Percentiles rank a stretch among this genome's conserved stretches.
Conservation (phyloP, 768 basidiomycete species). For the Infundibulicybe gibba region DNA sequence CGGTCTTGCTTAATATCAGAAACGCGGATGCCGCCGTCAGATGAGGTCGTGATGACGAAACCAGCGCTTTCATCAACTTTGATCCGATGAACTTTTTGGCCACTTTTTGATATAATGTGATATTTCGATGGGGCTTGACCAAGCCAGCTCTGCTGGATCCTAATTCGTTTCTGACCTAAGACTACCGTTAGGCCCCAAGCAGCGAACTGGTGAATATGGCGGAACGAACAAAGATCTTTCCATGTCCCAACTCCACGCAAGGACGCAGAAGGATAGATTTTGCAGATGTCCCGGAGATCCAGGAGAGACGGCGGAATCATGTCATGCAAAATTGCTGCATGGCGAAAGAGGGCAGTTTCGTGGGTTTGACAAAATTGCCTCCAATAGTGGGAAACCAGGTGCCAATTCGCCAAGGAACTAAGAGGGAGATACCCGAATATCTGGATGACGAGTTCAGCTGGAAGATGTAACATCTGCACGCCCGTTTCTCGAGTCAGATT, state of each 20-base stretch:
- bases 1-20: conserved; percentile 45
- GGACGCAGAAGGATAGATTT: too few relatives aligned
- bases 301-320: neutral
- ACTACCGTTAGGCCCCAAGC: conserved; percentile 1
- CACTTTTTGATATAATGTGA: conserved; percentile 26
- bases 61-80: conserved; percentile 68
- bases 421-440: conserved; percentile 50
- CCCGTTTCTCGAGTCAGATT: too few relatives aligned
- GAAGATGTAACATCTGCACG: too few relatives aligned
- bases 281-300: too few relatives aligned
- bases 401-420: conserved; percentile 31
- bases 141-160: conserved; percentile 50
- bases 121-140: conserved; percentile 42
- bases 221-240: neutral
- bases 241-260: too few relatives aligned
- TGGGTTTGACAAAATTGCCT: neutral
- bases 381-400: conserved; percentile 42
- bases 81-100: conserved; percentile 58
- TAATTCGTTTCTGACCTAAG: conserved; percentile 41
- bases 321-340: too few relatives aligned
- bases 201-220: neutral
- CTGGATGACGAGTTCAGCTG: conserved; percentile 32
- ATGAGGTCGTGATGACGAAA: conserved; percentile 55
- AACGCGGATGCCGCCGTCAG: conserved; percentile 54
- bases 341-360: too few relatives aligned